These are phyloP conservation scores for Talaromyces proteolyticus DNA, from an alignment of 495 filamentous ascomycete genomes.

Conservation along the genomic window DNA sequence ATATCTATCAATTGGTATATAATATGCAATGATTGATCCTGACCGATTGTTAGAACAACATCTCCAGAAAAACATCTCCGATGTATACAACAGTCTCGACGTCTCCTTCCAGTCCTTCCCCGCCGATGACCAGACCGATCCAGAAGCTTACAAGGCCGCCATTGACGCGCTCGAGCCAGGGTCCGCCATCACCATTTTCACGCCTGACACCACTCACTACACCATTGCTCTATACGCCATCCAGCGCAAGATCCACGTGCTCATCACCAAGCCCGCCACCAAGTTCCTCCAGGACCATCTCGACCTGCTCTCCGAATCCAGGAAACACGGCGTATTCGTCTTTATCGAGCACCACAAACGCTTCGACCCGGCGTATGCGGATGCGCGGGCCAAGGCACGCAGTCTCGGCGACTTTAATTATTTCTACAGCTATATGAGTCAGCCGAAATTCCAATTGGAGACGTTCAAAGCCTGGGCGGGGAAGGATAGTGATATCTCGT, in stretches of 20 bases:
- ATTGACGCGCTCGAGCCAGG: conserved; percentile 80
- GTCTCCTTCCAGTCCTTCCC: conserved; percentile 79
- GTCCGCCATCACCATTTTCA: conserved; percentile 95
- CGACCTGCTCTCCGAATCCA: conserved; percentile 61
- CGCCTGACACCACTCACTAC: conserved; percentile 88
- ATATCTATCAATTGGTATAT: too few relatives aligned
- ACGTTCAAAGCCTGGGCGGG: conserved; percentile 97
- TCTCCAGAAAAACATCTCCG: conserved; percentile 79
- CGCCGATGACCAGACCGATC: conserved; percentile 60
- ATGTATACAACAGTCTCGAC: conserved; percentile 84
- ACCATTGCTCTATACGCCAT: conserved; percentile 94
- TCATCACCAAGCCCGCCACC: conserved; percentile 94
- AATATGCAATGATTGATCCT: too few relatives aligned
- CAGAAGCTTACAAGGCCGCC: conserved; percentile 81
- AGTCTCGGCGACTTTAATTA: conserved; percentile 90
- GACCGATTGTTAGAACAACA: conserved; percentile 57
- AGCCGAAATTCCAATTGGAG: conserved; percentile 88
- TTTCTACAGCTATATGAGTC: conserved; percentile 95
- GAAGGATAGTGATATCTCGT: conserved; percentile 83
- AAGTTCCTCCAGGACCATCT: conserved; percentile 77
- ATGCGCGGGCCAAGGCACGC: conserved; percentile 67
- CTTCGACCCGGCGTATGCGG: conserved; percentile 86
- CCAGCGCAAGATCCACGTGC: conserved; percentile 76
- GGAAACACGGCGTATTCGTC: conserved; percentile 77
- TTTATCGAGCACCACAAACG: conserved; percentile 97